Evolutionary conservation across 2,329 filamentous ascomycete species (phyloP).

Genomic region (Fusarium mangiferae): DNA sequence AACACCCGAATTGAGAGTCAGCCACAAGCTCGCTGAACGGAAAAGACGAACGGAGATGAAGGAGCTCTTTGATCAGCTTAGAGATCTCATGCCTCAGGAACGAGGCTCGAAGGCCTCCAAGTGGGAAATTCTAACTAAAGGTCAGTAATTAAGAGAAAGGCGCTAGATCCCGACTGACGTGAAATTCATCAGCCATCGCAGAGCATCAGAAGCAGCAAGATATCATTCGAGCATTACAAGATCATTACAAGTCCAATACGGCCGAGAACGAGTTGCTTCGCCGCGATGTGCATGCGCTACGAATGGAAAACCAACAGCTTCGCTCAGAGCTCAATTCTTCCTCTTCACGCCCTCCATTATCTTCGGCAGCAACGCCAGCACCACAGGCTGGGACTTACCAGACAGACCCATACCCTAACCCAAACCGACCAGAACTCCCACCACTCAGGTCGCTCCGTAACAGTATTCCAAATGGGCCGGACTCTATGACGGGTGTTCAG

Average conservation of each 20-base stretch:
- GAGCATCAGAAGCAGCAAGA: conserved; percentile 68
- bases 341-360: conserved; percentile 41
- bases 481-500: conserved; percentile 74
- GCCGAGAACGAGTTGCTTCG: conserved; percentile 61
- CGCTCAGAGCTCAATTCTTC: conserved; percentile 49
- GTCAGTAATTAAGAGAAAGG: conserved; percentile 56
- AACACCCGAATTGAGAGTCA: conserved; percentile 83
- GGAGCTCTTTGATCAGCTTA: conserved; percentile 82
- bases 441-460: conserved; percentile 65
- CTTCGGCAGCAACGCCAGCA: conserved; percentile 27
- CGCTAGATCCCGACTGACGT: conserved; percentile 19
- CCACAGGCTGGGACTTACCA: conserved; percentile 43
- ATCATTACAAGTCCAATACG: conserved; percentile 55
- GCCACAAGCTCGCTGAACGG: conserved; percentile 85
- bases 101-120: conserved; percentile 87
- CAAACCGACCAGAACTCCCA: conserved; percentile 63
- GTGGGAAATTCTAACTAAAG: conserved; percentile 89
- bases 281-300: conserved; percentile 59
- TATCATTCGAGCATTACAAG: conserved; percentile 57
- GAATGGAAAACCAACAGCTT: conserved; percentile 61
- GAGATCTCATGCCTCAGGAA: conserved; percentile 82
- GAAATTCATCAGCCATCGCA: conserved; percentile 61
- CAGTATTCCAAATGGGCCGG: conserved; percentile 57
- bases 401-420: conserved; percentile 46
- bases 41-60: conserved; percentile 91